Base-by-base conservation (phyloP, 805 yeast genomes). In the Kodamaea kaohsiungensis region DNA sequence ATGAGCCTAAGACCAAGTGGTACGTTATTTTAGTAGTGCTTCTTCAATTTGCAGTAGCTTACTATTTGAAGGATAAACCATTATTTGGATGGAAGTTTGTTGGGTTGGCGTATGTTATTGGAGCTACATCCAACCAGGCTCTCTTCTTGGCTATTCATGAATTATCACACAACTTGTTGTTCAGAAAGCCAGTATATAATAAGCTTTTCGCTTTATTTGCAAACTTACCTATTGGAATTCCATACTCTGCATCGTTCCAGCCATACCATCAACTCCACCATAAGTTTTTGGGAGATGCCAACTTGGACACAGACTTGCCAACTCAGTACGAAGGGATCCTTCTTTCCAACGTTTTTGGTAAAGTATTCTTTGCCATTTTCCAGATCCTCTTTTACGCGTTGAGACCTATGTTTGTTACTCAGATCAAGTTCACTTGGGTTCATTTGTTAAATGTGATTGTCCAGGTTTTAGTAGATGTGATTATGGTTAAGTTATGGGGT, bases 261-360 rank as follows among this genome's bases (percentile, higher is more conserved):
- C 97, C 97, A 7, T 91, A 91, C 68, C 98, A 91, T 65, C 90
- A 90, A 68, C 75, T 91, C 38, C 98, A 91, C 65, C 98, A 91
- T 72, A 91, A 91, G 69, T 91, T 88, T 64, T 72, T 89, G 64
- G 98, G 98, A 16, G 96, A 91, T 66, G 88, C 85, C 62, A 76
- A 79, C 50, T 83, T 83, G 61, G 98, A 91, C 71, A 88, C 97
- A 0, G 98, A 91, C 68, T 75, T 91, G 57, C 98, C 98, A 37
- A 91, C 97, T 0, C 66, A 71, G 19, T 78, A 84, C 35, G 98
- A 91, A 69, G 95, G 96, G 0, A 43, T 86, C 0, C 65, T 91
- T 5, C 75, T 91, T 37, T 86, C 91, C 19, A 88, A 84, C 59
- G 83, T 91, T 1, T 78, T 89, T 46, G 97, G 97, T 1, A 91